Conservation (phyloP, 2,329 filamentous ascomycete species). For the Pseudopyrenochaeta lycopersici region DNA sequence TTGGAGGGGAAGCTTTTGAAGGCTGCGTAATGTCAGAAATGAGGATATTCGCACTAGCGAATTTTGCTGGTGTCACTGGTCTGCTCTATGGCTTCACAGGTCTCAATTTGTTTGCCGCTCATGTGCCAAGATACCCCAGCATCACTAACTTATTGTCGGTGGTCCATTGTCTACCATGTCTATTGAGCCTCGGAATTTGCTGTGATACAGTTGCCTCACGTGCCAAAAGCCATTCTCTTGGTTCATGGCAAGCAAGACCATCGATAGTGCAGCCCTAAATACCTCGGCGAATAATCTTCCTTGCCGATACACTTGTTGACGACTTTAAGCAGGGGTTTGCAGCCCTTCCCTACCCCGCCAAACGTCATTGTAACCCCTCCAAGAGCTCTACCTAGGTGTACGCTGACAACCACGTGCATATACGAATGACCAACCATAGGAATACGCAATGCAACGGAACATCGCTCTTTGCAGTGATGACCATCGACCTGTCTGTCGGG, state of each 20-base stretch:
- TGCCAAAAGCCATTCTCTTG: not conserved
- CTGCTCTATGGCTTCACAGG: not conserved
- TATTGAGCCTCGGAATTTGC: not conserved
- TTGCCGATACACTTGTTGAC: no score
- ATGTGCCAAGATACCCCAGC: conserved; percentile 6
- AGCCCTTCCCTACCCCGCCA: conserved; percentile 22
- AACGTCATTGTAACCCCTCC: conserved; percentile 25
- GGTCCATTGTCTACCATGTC: not conserved
- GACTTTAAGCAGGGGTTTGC: not conserved
- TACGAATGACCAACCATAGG: not conserved
- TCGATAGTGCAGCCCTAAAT: no score
- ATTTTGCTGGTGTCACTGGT: not conserved
- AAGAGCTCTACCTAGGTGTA: not conserved
- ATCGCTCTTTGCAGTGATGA: not conserved
- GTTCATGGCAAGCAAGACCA: not conserved
- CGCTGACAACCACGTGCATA: not conserved
- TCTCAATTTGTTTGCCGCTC: not conserved
- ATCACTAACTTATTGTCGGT: not conserved
- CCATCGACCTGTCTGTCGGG: not conserved
- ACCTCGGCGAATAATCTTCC: not conserved
- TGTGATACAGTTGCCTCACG: not conserved
- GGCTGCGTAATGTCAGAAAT: conserved; percentile 17
- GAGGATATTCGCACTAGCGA: not conserved
- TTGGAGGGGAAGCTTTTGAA: conserved; percentile 39
- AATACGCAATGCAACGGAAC: no score